Evolutionary conservation across 805 yeast genomes (phyloP), one percentile per base, ranked within the genome.

Genomic region (Nakazawaea laoshanensis): DNA sequence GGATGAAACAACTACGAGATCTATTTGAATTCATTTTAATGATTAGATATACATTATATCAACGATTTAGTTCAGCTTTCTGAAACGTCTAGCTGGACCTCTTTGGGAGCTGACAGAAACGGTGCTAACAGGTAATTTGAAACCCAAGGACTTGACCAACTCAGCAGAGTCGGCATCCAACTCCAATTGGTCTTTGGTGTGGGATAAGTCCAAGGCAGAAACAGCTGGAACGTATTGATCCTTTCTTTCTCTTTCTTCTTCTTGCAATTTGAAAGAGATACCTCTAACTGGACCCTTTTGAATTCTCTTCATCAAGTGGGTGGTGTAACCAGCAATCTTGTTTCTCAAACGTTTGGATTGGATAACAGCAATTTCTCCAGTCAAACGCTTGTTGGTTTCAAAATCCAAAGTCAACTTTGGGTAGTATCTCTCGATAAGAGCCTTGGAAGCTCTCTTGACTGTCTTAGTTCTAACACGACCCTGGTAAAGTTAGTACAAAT

Each of bases 241-340:
- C 76, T 94, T 92, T 77, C 98, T 85, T 78, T 92, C 99, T 81
- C 98, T 89, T 82, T 92, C 99, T 77, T 92, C 99, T 77, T 92
- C 99, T 80, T 92, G 99, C 64, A 92, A 85, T 73, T 94, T 94
- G 95, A 92, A 92, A 58, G 99, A 92, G 57, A 92, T 94, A 76
- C 99, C 99, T 81, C 97, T 88, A 59, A 92, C 99, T 77, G 99
- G 99, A 67, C 99, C 99, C 80, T 89, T 92, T 75, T 94, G 97
- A 65, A 92, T 92, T 78, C 99, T 88, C 80, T 86, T 92, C 98
- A 92, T 94, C 70, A 92, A 81, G 73, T 92, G 99, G 63, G 98
- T 92, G 71, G 98, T 92, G 95, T 89, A 92, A 69, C 99, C 99
- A 67, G 99, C 98, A 61, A 92, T 94, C 86, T 92, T 92, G 92